Evolutionary conservation across 139 green algal species (phyloP).

Genomic region (Dunaliella sp.): DNA sequence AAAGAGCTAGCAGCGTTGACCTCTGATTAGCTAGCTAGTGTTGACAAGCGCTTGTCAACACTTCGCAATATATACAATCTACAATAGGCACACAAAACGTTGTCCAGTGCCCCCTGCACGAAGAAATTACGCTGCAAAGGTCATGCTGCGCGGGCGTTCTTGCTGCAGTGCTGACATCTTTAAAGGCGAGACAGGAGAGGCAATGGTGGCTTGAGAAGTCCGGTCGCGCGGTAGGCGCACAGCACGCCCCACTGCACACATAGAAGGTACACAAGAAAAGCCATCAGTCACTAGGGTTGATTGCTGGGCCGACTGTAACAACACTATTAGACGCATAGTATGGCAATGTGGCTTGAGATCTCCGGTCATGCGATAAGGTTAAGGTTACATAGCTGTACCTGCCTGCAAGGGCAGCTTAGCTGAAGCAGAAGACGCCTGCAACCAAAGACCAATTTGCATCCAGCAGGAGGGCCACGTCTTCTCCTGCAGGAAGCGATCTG

Average conservation of each 20-base stretch:
- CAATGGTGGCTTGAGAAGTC: conserved; percentile 26
- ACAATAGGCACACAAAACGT: too few relatives aligned
- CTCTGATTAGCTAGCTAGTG: too few relatives aligned
- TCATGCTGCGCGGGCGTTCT: neutral
- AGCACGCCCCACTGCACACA: conserved; percentile 25
- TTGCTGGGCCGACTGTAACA: neutral
- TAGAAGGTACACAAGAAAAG: neutral
- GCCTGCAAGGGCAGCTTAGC: neutral
- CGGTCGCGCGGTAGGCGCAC: conserved; percentile 33
- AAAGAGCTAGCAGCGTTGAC: too few relatives aligned
- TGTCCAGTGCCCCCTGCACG: neutral
- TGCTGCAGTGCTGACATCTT: conserved; percentile 16
- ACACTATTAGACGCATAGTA: neutral
- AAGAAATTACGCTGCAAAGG: neutral
- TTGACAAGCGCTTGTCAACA: too few relatives aligned
- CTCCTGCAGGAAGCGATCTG: too few relatives aligned
- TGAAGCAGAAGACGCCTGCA: too few relatives aligned
- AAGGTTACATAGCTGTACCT: neutral
- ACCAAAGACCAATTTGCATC: too few relatives aligned
- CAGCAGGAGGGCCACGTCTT: too few relatives aligned
- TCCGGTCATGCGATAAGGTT: neutral
- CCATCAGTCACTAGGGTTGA: neutral
- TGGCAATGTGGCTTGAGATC: neutral
- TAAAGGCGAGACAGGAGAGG: conserved; percentile 25
- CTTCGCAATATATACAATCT: too few relatives aligned